phyloP scores from a whole-genome alignment of 306 rosid species.

The Gillenia trifoliata region DNA sequence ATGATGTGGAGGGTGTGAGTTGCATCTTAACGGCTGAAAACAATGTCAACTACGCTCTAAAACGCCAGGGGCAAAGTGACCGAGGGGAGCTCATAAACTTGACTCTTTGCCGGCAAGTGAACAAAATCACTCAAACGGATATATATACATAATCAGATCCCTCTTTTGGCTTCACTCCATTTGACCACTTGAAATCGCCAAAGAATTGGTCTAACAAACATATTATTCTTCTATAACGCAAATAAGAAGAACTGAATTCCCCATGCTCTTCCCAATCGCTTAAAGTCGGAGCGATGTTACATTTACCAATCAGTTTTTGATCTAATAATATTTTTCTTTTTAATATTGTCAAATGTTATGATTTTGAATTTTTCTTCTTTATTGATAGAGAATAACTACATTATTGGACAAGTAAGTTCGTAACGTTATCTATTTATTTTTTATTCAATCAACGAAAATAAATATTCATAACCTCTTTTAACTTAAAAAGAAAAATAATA shows the following conservation, averaged over 20 bases:
- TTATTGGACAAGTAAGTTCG: too few relatives aligned
- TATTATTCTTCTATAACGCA: not conserved
- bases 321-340: not conserved
- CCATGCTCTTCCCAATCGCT: not conserved
- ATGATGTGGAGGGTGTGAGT: not conserved
- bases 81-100: not conserved
- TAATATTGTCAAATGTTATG: not conserved
- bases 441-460: too few relatives aligned
- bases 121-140: not conserved
- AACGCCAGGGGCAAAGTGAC: too few relatives aligned
- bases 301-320: not conserved
- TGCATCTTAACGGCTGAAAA: not conserved
- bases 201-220: not conserved
- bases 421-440: too few relatives aligned
- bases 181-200: not conserved
- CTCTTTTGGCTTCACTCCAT: not conserved
- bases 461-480: too few relatives aligned
- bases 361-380: too few relatives aligned
- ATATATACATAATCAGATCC: not conserved
- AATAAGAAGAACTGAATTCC: not conserved
- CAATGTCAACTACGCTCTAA: not conserved
- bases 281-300: not conserved
- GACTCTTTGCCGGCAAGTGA: not conserved
- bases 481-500: too few relatives aligned
- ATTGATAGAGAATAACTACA: not conserved